These are phyloP conservation scores for Aristolochia fimbriata DNA, from an alignment of 164 flowering plant genomes.

Conservation along the genomic window DNA sequence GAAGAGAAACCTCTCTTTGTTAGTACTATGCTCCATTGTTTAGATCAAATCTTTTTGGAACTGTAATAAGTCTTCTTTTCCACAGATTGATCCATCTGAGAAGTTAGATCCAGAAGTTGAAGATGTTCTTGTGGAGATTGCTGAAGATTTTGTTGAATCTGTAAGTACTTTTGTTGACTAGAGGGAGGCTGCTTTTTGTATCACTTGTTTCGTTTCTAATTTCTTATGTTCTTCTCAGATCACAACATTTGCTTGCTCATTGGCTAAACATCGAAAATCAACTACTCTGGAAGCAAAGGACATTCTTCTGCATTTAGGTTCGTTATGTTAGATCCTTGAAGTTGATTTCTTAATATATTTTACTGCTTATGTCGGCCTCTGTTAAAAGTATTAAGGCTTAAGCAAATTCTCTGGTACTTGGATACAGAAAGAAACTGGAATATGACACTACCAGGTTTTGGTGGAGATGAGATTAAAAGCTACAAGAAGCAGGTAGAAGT, in stretches of 20 bases:
- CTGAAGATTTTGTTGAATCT: slow-evolving; percentile 89
- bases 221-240: slow-evolving; percentile 34
- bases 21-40: background rate
- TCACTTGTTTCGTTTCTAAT: background rate
- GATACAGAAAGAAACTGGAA: slow-evolving; percentile 87
- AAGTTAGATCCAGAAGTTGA: slow-evolving; percentile 84
- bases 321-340: slow-evolving; percentile 8
- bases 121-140: slow-evolving; percentile 81
- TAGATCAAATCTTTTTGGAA: background rate
- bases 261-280: slow-evolving; percentile 94
- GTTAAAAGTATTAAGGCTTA: no score
- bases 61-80: background rate
- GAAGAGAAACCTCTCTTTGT: no score
- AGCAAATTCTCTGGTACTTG: slow-evolving; percentile 4
- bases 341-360: no score
- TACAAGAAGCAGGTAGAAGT: slow-evolving; percentile 65
- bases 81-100: slow-evolving; percentile 80
- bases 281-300: slow-evolving; percentile 85
- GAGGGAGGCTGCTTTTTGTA: background rate
- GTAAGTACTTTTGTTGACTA: slow-evolving; percentile 34
- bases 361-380: no score
- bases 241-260: slow-evolving; percentile 80
- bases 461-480: slow-evolving; percentile 85
- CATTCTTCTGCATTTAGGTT: slow-evolving; percentile 89
- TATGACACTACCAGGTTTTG: slow-evolving; percentile 80